Percentiles rank a stretch among this genome's conserved stretches.
phyloP scores from a whole-genome alignment of 2,329 filamentous ascomycete species.

The Dothidotthia symphoricarpi region DNA sequence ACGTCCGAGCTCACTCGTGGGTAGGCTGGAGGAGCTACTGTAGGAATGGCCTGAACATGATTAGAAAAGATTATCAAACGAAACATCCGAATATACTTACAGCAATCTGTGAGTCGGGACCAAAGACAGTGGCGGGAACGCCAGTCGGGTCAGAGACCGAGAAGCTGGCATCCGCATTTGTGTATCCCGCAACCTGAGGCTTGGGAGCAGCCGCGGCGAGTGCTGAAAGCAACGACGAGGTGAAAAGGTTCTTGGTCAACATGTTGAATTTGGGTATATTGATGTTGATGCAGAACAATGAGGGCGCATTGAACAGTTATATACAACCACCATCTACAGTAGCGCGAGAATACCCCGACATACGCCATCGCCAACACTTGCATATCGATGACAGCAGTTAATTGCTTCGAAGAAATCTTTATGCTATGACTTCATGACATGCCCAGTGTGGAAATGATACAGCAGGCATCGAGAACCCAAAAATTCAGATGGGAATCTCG shows the following conservation, averaged over 20 bases:
- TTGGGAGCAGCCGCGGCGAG: conserved; percentile 40
- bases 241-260: conserved; percentile 37
- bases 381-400: conserved; percentile 24
- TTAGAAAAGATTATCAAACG: neutral
- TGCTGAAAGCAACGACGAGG: conserved; percentile 37
- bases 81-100: conserved; percentile 29
- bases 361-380: conserved; percentile 9
- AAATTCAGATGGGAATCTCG: conserved; percentile 18
- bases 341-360: neutral
- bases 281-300: conserved; percentile 6
- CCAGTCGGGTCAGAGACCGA: conserved; percentile 34
- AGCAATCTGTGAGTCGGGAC: conserved; percentile 45
- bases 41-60: conserved; percentile 14
- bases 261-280: conserved; percentile 30
- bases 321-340: conserved; percentile 3
- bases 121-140: conserved; percentile 45
- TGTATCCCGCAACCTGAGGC: conserved; percentile 48
- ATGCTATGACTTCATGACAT: conserved; percentile 40
- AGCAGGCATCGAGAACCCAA: conserved; percentile 19
- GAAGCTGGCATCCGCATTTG: conserved; percentile 46
- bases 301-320: conserved; percentile 10
- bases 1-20: conserved; percentile 51
- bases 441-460: conserved; percentile 25
- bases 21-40: conserved; percentile 36
- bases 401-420: conserved; percentile 8